phyloP scores from a whole-genome alignment of 129 eudicot genomes.

The Deinandra increscens region DNA sequence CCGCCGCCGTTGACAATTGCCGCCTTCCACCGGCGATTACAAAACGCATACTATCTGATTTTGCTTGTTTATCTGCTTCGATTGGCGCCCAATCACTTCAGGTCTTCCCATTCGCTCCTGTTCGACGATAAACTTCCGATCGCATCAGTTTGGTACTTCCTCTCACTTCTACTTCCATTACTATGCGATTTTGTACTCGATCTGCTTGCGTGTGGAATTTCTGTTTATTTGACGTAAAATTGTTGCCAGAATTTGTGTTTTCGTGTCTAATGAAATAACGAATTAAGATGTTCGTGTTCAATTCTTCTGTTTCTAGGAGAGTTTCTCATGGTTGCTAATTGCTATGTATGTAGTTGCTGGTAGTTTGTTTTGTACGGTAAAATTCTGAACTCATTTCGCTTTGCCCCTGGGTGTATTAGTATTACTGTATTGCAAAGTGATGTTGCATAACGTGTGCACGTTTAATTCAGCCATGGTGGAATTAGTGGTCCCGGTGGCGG shows the following conservation, averaged over 20 bases:
- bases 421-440: not conserved
- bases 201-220: slow-evolving; percentile 24
- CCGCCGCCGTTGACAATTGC: slow-evolving; percentile 16
- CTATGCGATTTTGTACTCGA: slow-evolving; percentile 26
- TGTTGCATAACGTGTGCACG: slow-evolving; percentile 1
- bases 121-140: slow-evolving; percentile 28
- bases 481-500: slow-evolving; percentile 5
- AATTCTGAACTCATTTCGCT: not conserved
- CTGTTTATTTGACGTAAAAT: not conserved
- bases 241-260: not conserved
- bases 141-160: slow-evolving; percentile 32
- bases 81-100: slow-evolving; percentile 27
- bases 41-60: slow-evolving; percentile 1
- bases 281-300: slow-evolving; percentile 6
- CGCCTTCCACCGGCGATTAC: slow-evolving; percentile 5
- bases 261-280: not conserved
- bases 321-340: slow-evolving; percentile 7
- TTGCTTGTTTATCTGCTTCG: not conserved
- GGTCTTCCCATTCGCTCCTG: not conserved
- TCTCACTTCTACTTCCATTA: not conserved
- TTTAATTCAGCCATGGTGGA: not conserved
- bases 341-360: not conserved
- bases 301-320: not conserved
- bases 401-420: slow-evolving; percentile 10
- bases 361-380: slow-evolving; percentile 10